phyloP scores from a whole-genome alignment of 2,329 filamentous ascomycete species.

The Nigrograna mackinnonii region DNA sequence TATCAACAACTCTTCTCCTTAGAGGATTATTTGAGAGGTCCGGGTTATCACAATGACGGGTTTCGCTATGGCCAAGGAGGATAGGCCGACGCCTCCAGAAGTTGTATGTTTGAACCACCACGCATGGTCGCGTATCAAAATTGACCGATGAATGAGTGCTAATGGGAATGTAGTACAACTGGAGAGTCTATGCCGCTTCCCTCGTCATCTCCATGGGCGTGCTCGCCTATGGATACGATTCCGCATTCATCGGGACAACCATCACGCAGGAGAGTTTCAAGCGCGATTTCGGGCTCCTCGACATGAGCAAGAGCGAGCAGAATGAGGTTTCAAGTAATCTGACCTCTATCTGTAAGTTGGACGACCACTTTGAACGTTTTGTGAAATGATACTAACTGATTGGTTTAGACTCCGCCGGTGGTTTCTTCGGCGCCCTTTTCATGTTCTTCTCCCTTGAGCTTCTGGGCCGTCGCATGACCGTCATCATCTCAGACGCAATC shows the following conservation, averaged over 20 bases:
- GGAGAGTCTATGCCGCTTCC: conserved; percentile 53
- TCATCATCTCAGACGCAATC: conserved; percentile 51
- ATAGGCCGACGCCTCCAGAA: conserved; percentile 59
- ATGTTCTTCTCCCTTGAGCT: conserved; percentile 48
- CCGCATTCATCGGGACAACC: conserved; percentile 59
- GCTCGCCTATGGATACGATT: conserved; percentile 56
- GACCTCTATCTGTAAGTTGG: conserved; percentile 46
- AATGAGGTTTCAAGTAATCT: conserved; percentile 52
- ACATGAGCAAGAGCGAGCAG: conserved; percentile 38
- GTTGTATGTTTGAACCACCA: conserved; percentile 44
- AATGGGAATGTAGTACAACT: conserved; percentile 46
- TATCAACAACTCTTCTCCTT: too few species aligned
- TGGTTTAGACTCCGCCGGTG: conserved; percentile 49
- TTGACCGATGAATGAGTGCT: not conserved
- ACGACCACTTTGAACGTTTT: not conserved
- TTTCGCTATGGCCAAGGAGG: conserved; percentile 55
- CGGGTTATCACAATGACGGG: conserved; percentile 36
- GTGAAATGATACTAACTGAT: too few species aligned
- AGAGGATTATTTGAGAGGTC: too few species aligned
- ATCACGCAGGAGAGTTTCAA: conserved; percentile 55
- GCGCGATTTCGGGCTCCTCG: conserved; percentile 43
- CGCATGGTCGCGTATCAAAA: too few species aligned
- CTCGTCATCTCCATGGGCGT: conserved; percentile 54
- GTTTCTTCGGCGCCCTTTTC: conserved; percentile 57
- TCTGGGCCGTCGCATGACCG: conserved; percentile 55